Conservation (phyloP, 2,329 filamentous ascomycete species). For the Thermomyces lanuginosus region DNA sequence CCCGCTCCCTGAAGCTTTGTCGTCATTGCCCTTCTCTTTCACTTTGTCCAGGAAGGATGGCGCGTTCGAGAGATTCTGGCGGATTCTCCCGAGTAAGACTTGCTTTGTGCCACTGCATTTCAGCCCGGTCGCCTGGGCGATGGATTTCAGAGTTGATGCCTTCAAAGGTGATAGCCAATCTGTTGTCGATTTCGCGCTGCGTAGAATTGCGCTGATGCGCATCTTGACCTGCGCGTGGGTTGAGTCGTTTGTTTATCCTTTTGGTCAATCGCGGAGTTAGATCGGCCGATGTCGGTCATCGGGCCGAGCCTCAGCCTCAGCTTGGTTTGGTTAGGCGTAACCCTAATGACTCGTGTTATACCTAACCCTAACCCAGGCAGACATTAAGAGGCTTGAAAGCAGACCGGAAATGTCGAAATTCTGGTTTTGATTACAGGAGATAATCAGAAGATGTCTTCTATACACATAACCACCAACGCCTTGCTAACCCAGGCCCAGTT, state of each 20-base stretch:
- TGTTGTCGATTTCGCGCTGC: background rate
- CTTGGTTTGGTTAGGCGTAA: too few relatives aligned
- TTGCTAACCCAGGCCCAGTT: too few relatives aligned
- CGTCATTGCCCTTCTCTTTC: slow-evolving; percentile 1
- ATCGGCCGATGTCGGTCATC: slow-evolving; percentile 1
- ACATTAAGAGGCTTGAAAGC: too few relatives aligned
- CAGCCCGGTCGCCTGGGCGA: slow-evolving; percentile 47
- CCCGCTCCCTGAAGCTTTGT: background rate
- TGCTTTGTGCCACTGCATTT: slow-evolving; percentile 44
- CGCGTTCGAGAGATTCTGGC: slow-evolving; percentile 10
- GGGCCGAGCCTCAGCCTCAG: too few relatives aligned
- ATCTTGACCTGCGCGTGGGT: slow-evolving; percentile 1
- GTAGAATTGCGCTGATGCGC: background rate
- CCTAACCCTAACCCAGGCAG: too few relatives aligned
- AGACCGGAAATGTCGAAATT: too few relatives aligned
- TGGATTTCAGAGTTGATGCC: slow-evolving; percentile 37
- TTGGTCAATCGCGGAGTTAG: background rate
- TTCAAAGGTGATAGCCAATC: slow-evolving; percentile 30
- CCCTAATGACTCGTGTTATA: too few relatives aligned
- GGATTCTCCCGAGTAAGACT: slow-evolving; percentile 36
- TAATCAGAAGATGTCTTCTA: too few relatives aligned
- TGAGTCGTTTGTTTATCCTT: background rate
- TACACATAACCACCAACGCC: too few relatives aligned
- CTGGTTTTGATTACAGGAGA: too few relatives aligned
- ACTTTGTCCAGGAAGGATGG: background rate